phyloP scores from a whole-genome alignment of 129 eudicot species.

The Lonicera japonica region DNA sequence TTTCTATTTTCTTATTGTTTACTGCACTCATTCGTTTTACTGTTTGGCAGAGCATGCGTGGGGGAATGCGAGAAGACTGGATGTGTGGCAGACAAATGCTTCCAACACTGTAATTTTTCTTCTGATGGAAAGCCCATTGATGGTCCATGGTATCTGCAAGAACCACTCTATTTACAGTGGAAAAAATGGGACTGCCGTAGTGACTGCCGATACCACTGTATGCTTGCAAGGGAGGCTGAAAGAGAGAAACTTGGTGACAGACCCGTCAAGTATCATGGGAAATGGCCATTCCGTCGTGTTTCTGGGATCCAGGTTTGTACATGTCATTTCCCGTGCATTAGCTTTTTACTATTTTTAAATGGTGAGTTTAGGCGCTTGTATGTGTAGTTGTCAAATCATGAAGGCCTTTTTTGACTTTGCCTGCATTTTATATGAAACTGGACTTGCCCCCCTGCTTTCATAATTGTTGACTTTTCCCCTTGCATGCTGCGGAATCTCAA shows the following conservation, averaged over 20 bases:
- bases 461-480: too few species aligned
- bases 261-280: constrained; percentile 91
- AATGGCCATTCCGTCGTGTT: constrained; percentile 88
- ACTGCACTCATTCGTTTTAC: constrained; percentile 12
- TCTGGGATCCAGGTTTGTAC: constrained; percentile 79
- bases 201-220: constrained; percentile 86
- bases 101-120: constrained; percentile 82
- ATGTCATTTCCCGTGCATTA: neutral
- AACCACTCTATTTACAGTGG: constrained; percentile 91
- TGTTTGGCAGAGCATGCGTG: constrained; percentile 60
- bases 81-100: constrained; percentile 74
- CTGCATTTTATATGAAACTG: too few species aligned
- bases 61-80: constrained; percentile 90
- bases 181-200: constrained; percentile 97
- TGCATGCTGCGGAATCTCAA: too few species aligned
- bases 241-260: constrained; percentile 55
- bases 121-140: constrained; percentile 59
- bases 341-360: neutral
- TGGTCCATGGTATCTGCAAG: constrained; percentile 95
- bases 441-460: too few species aligned
- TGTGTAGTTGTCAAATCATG: too few species aligned
- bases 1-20: too few species aligned
- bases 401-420: too few species aligned
- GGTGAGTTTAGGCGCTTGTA: too few species aligned
- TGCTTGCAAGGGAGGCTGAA: constrained; percentile 87